These are phyloP conservation scores for Stereocaulon alpinum DNA, from an alignment of 495 filamentous ascomycete species.

Conservation along the genomic window DNA sequence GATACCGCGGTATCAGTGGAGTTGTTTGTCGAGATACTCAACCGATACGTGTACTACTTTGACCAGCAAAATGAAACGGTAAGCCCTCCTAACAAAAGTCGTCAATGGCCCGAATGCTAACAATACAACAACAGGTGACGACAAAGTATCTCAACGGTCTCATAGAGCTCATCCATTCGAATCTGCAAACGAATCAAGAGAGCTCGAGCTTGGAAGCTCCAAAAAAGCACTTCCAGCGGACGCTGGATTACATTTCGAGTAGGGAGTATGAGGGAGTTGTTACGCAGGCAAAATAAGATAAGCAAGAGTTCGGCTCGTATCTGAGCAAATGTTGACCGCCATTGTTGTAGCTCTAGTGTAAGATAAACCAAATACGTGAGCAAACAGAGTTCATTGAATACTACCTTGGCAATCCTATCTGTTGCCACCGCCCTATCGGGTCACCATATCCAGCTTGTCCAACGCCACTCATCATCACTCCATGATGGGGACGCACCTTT, in stretches of 20 bases:
- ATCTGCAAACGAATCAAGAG: conserved; percentile 78
- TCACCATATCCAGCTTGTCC: too few relatives aligned
- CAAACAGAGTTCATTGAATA: too few relatives aligned
- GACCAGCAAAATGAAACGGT: conserved; percentile 97
- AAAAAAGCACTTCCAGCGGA: conserved; percentile 84
- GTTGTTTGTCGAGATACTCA: conserved; percentile 95
- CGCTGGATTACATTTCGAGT: conserved; percentile 81
- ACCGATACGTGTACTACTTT: conserved; percentile 98
- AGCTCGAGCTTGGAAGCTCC: conserved; percentile 72
- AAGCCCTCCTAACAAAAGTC: conserved; percentile 24
- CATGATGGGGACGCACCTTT: too few relatives aligned
- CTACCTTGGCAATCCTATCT: too few relatives aligned
- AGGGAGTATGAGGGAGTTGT: conserved; percentile 90
- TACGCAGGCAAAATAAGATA: conserved; percentile 51
- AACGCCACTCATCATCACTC: too few relatives aligned
- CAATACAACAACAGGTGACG: conserved; percentile 51
- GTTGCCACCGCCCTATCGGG: too few relatives aligned
- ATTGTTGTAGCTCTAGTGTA: too few relatives aligned
- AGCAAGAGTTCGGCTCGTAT: too few relatives aligned
- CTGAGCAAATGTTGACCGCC: too few relatives aligned
- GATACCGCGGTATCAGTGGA: conserved; percentile 97
- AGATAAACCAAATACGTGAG: too few relatives aligned
- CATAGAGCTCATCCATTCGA: conserved; percentile 96
- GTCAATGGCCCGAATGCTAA: conserved; percentile 15
- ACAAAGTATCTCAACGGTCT: conserved; percentile 97